Base-by-base conservation (phyloP, 257 asterid species). In the Lantana camara region DNA sequence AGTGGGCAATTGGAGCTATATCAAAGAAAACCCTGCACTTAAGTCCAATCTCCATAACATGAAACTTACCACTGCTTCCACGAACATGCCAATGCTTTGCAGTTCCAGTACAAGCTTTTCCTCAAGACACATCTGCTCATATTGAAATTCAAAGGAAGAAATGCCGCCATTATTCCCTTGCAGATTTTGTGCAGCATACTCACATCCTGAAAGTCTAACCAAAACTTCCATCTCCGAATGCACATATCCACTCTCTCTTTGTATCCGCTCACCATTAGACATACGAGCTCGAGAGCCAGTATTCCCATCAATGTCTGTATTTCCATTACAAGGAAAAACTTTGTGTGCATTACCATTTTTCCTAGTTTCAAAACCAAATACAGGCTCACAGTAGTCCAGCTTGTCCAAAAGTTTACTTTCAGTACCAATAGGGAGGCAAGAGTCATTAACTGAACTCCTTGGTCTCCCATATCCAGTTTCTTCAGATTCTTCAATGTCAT, bases 51-150 rank as follows among this genome's bases (percentile, higher is more conserved):
- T 71, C 51, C 29, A 47, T n/a, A 17, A 67, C 53, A 42, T 58
- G 71, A 72, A 73, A 73, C 95, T 80, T 88, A 94, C 99, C 91
- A 88, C 89, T 10, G 89, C 61, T 71, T 90, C 99, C 72, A 82
- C 63, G 73, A 65, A 75, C 38, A 94, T 77, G 67, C 87, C 99
- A 55, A 94, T 54, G 71, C 96, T 90, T 67, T 82, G 90, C 57
- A 94, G 81, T 79, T 94, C 99, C 60, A 80, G 72, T 64, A 90
- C 57, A 73, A 90, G 84, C 75, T 73, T 88, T 57, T 90, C 95
- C 72, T 90, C 95, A 64, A 84, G 61, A 60, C 72, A 27, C 91
- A 87, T 77, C 63, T 88, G 85, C 78, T 83, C 95, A 69, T 88
- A 90, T 57, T 82, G 91, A 73, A 79, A 75, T 65, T 80, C 89